phyloP scores from a whole-genome alignment of 257 asterid genomes.

The Gentiana straminea region DNA sequence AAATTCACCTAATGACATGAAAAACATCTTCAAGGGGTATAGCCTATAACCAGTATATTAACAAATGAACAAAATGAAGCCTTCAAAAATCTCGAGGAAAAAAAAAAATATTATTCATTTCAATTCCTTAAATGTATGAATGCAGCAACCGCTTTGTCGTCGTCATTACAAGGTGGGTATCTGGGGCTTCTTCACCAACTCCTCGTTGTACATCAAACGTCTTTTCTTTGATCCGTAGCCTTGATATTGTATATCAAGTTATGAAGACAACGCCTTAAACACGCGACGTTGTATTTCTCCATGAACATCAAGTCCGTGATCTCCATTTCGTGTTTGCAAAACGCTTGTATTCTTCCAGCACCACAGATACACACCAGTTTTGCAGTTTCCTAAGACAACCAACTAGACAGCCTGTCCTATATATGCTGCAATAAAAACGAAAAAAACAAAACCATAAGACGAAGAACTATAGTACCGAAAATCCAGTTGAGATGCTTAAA shows the following conservation, averaged over 20 bases:
- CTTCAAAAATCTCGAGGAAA: neutral
- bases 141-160: too few relatives aligned
- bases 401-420: conserved; percentile 39
- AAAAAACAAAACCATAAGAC: too few relatives aligned
- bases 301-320: conserved; percentile 25
- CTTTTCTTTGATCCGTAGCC: conserved; percentile 30
- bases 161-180: conserved; percentile 16
- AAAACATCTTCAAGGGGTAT: too few relatives aligned
- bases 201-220: conserved; percentile 28
- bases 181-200: conserved; percentile 26
- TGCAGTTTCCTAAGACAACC: conserved; percentile 43
- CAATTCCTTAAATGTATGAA: conserved; percentile 3
- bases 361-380: conserved; percentile 34
- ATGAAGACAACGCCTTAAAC: conserved; percentile 27
- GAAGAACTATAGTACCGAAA: neutral
- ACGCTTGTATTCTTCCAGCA: conserved; percentile 35
- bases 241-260: conserved; percentile 34
- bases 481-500: too few relatives aligned
- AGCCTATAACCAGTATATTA: too few relatives aligned
- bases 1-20: too few relatives aligned
- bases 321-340: conserved; percentile 33
- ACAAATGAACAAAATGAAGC: conserved; percentile 4
- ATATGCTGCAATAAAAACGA: conserved; percentile 33
- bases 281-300: conserved; percentile 27
- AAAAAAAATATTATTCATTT: conserved; percentile 5